phyloP scores from a whole-genome alignment of 2,329 filamentous ascomycete species.

The Colletotrichum limetticola region DNA sequence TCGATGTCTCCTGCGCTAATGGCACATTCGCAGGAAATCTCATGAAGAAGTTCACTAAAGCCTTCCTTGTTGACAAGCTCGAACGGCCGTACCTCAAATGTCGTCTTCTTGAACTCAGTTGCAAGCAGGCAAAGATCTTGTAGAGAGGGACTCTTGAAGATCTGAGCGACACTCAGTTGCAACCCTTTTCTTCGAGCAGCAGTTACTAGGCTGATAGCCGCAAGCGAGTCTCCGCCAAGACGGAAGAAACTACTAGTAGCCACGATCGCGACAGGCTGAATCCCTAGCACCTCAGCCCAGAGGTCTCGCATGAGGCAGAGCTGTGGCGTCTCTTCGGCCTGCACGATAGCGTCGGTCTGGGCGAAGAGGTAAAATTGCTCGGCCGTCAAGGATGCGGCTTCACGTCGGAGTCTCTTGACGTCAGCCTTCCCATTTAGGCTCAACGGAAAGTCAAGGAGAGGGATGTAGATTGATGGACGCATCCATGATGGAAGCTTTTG shows the following conservation, averaged over 20 bases:
- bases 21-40: slow-evolving; percentile 4
- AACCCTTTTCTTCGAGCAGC: neutral
- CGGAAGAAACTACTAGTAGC: slow-evolving; percentile 40
- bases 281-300: slow-evolving; percentile 16
- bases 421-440: slow-evolving; percentile 19
- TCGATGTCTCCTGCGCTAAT: slow-evolving; percentile 13
- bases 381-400: neutral
- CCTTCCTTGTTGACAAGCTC: neutral
- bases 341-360: neutral
- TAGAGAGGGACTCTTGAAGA: slow-evolving; percentile 13
- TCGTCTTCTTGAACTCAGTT: neutral
- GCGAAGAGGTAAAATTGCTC: slow-evolving; percentile 22
- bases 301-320: slow-evolving; percentile 11
- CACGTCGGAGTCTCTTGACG: slow-evolving; percentile 10
- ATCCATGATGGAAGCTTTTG: slow-evolving; percentile 23
- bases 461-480: slow-evolving; percentile 25
- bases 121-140: slow-evolving; percentile 14
- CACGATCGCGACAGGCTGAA: neutral
- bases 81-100: neutral
- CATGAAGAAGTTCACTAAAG: neutral
- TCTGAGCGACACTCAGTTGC: slow-evolving; percentile 9
- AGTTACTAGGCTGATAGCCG: slow-evolving; percentile 38
- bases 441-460: slow-evolving; percentile 13
- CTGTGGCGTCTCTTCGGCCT: neutral
- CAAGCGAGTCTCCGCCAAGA: slow-evolving; percentile 40